Evolutionary conservation across 208 protist species (phyloP), one percentile per base, ranked within the genome.

Genomic region (Acanthamoeba healyi): DNA sequence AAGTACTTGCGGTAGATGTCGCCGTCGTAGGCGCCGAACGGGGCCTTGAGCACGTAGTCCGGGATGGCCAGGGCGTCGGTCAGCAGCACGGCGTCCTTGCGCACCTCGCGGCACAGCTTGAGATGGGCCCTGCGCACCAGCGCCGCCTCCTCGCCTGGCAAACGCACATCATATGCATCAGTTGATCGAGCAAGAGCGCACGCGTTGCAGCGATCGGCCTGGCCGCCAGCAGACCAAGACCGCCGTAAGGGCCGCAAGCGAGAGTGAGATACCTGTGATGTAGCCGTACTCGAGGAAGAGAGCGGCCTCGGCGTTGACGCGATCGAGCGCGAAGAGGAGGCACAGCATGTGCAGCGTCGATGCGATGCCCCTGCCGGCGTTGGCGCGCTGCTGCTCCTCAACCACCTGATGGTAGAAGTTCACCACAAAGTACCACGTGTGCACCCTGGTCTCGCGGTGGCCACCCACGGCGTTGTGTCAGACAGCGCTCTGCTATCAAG

Each of bases 1-100:
- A 91, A 91, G 84, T 91, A 91, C 84, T 91, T 91, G 9, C 40
- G 19, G 84, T 91, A 91, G 54, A 91, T 72, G 58, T 91, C 42
- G 56, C 84, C 84, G 36, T 91, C 84, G 58, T 91, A 91, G 46
- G 36, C 29, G 84, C 84, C 84, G 7, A 91, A 51, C 9, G 84
- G 84, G 1, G 54, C 36, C 56, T 91, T 91, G 34, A 91, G 84
- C 49, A 91, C 58, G 26, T 34, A 91, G 58, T 91, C 84, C 10
- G 46, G 46, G 15, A 74, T 74, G 84, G 32, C 42, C 15, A 91
- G 42, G 9, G 84, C 46, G 54, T 91, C 84, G 56, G 42, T 51
- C 84, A 91, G 38, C 49, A 44, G 56, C 34, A 91, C 84, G 6
- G 58, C 84, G 22, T 72, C 24, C n/a, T 42, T 40, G 49, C 84